These are phyloP conservation scores for Xylariales sp. DNA, from an alignment of 2,329 filamentous ascomycete species.

Conservation along the genomic window DNA sequence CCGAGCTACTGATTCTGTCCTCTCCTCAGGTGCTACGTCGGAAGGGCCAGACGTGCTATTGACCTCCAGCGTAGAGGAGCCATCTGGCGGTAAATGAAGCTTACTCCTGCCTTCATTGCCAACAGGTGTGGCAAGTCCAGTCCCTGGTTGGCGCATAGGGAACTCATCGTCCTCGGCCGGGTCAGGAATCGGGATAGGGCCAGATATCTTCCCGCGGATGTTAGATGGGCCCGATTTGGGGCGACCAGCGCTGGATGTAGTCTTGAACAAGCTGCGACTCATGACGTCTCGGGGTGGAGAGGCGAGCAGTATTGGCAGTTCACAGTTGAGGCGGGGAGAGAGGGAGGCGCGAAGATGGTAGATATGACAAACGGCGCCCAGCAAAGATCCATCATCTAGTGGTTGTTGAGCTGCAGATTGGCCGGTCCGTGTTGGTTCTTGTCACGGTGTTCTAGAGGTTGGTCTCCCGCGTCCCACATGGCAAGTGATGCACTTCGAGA, in stretches of 20 bases:
- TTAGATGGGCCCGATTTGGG: constrained; percentile 33
- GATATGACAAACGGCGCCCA: constrained; percentile 14
- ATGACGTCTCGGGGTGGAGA: constrained; percentile 21
- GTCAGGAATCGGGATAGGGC: constrained; percentile 52
- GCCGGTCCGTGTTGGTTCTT: constrained; percentile 5
- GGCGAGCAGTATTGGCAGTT: constrained; percentile 10
- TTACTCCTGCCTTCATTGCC: constrained; percentile 23
- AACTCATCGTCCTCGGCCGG: constrained; percentile 50
- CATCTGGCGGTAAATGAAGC: constrained; percentile 15
- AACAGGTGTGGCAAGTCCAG: constrained; percentile 30
- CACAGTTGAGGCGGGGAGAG: constrained; percentile 18
- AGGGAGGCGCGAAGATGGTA: constrained; percentile 11
- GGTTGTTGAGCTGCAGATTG: constrained; percentile 12
- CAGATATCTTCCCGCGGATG: constrained; percentile 57
- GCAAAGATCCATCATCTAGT: constrained; percentile 21
- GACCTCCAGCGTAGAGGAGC: constrained; percentile 16
- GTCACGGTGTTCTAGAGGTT: constrained; percentile 18
- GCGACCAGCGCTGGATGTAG: constrained; percentile 34
- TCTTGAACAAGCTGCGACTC: constrained; percentile 42
- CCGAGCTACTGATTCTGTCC: constrained; percentile 16
- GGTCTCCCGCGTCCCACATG: constrained; percentile 25
- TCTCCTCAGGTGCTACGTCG: constrained; percentile 17
- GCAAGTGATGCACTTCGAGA: constrained; percentile 28
- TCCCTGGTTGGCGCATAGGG: constrained; percentile 41
- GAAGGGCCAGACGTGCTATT: constrained; percentile 13